Base-by-base conservation (phyloP, 495 filamentous ascomycete genomes). In the Daldinia childiae region DNA sequence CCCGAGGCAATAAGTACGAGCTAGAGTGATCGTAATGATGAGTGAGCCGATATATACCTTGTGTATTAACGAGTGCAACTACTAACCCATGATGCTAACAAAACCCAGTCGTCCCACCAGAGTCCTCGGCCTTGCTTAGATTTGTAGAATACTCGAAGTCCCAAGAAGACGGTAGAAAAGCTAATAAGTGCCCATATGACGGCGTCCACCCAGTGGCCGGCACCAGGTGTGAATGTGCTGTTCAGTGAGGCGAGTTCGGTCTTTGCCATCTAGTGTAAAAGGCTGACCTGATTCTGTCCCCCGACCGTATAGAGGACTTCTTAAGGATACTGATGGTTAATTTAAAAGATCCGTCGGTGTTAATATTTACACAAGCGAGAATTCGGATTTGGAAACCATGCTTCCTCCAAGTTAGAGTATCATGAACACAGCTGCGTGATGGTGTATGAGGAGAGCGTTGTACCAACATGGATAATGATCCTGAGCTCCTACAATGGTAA, bases 1-100 rank as follows among this genome's bases (percentile, higher is more conserved):
- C 43, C 43, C 19, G 43, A 24, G 3, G 43, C 43, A 21, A 48
- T 48, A 12, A 48, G 43, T 9, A 48, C 7, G 1, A 48, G 7
- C 43, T 48, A 48, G 19, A 48, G 3, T 48, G 7, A 48, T 24
- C 43, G 4, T 1, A 21, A 24, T 12, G 43, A 19, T 24, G 3
- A 48, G 19, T 21, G 43, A 48, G 43, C 9, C 17, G 19, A 21
- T 8, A 48, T 19, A 24, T 48, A 24, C 19, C 8, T 21, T 12
- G 11, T 11, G 43, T 21, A 9, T 48, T 11, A 24, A 24, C 57
- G 12, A 52, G 45, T 7, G 29, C 19, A 57, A n/a, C 7, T 0
- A 72, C 75, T 19, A 32, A 80, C 78, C 79, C 78, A 81, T 17
- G 77, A 75, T n/a, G 59, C 74, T 55, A 80, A 72, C 14, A 80